Base-by-base conservation (phyloP, 1,139 yeast species). In the Torulaspora globosa region DNA sequence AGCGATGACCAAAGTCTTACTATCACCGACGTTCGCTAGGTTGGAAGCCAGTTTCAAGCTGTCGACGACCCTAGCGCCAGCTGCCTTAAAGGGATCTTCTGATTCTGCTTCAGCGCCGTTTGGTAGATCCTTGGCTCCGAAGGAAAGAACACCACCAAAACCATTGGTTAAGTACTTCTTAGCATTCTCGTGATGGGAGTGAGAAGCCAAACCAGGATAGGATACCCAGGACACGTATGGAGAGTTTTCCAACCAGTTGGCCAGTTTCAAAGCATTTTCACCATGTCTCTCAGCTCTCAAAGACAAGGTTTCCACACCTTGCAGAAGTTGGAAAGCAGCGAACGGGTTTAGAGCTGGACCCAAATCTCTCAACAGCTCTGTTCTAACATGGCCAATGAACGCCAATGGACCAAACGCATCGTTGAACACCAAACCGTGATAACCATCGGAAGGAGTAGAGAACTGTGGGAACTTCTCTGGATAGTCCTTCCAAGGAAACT, bases 21-120 rank as follows among this genome's bases (percentile, higher is more conserved):
- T 80, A 65, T 92, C 98, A 65, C 98, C 97, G 49, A 92, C 97
- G 62, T 92, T 92, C 48, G 98, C 97, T 66, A 92, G 78, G 72
- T 89, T 87, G 30, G 95, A 82, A 48, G 95, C 95, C 48, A 92
- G 71, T 69, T 87, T 78, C 67, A 92, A 78, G 55, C 70, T 71
- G 68, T 89, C 96, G 50, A 87, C 96, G 52, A 89, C 86, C 58
- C 73, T 76, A 41, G 90, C 90, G 58, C 95, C 88, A 38, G 89
- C 79, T 56, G 80, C 84, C 56, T 79, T 66, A 71, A 83, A 84
- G 52, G 80, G 81, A 57, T 78, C 80, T 18, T 64, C 67, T 36
- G 69, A 68, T 48, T 71, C 69, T 33, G 69, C 70, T 18, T 66
- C 61, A 43, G 70, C 65, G 32, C 70, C 64, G 36, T 45, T 48